These are phyloP conservation scores for Croton laevigatus DNA, from an alignment of 441 rosid genomes.

Conservation along the genomic window DNA sequence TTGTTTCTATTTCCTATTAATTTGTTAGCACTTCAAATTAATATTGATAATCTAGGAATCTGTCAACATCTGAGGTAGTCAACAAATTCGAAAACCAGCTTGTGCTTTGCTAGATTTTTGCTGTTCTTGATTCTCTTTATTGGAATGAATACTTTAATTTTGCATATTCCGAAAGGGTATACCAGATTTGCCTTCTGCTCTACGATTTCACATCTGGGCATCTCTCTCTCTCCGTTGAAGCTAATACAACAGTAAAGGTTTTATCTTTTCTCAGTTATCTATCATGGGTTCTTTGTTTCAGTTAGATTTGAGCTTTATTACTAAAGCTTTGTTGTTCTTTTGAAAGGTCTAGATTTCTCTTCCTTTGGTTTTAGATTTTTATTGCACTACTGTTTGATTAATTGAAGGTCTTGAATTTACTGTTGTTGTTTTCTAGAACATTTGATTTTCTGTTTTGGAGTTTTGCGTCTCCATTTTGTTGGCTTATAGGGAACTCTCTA, in stretches of 20 bases:
- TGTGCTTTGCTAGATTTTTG: conserved; percentile 25
- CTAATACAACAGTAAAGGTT: conserved; percentile 26
- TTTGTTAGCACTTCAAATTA: not conserved
- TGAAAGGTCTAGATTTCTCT: not conserved
- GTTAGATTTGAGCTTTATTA: not conserved
- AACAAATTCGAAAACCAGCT: conserved; percentile 27
- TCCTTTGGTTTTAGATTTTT: not conserved
- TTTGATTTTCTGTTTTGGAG: conserved; percentile 10
- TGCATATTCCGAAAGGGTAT: conserved; percentile 6
- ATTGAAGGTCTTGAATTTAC: not conserved
- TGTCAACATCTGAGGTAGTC: conserved; percentile 26
- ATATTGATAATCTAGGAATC: conserved; percentile 19
- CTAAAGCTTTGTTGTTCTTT: not conserved
- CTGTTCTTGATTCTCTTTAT: not conserved
- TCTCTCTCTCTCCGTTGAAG: conserved; percentile 5
- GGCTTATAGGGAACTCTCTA: conserved; percentile 15
- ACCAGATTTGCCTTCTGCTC: conserved; percentile 20
- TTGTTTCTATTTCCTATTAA: not conserved
- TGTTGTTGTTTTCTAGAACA: not conserved
- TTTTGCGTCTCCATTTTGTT: conserved; percentile 15
- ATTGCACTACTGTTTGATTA: not conserved
- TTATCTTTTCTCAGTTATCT: conserved; percentile 17
- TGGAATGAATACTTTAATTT: conserved; percentile 1
- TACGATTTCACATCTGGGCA: conserved; percentile 16
- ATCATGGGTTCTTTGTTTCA: not conserved